Base-by-base conservation (phyloP, 352 stramenopile genomes). In the Peronospora belbahrii region DNA sequence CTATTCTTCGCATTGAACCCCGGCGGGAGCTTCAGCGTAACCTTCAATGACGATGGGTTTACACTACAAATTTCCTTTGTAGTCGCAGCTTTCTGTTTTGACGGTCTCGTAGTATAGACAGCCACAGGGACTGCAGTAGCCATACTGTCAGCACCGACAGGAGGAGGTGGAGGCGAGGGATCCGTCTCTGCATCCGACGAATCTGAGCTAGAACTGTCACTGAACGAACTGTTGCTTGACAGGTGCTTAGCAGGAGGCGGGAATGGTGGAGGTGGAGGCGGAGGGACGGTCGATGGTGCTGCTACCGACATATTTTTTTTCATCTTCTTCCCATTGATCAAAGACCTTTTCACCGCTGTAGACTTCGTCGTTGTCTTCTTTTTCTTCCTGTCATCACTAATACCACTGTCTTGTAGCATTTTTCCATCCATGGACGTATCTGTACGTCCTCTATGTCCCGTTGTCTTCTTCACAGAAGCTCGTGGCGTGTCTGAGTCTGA, bases 21-120 rank as follows among this genome's bases (percentile, higher is more conserved):
- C 4, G 67, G 67, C 9, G 70, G 70, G 1, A 83, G 66, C 53
- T 83, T 81, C 18, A 83, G 38, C 18, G 64, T 83, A 18, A 81
- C 69, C 34, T 77, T 79, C 6, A 81, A 48, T 11, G 72, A 81
- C 27, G 65, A 64, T 3, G 63, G 50, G 18, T 28, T 67, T 14
- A 38, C 53, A 52, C 50, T 56, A 36, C 35, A 18, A 27, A 43
- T 42, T 40, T 67, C 63, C 37, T 69, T 64, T 18, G 60, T 64
- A n/a, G 49, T 44, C 42, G 62, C 32, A 43, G 44, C 56, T 48
- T 48, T 48, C 14, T 47, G 47, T 32, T 59, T 68, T 0, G 42
- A 35, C 7, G 38, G 39, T 10, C 48, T 52, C 7, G 48, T 40
- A 19, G 58, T 36, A 24, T 27, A 47, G 50, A 44, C 36, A 41